phyloP scores from a whole-genome alignment of 208 protist species.

The Leishmania amazonensis region DNA sequence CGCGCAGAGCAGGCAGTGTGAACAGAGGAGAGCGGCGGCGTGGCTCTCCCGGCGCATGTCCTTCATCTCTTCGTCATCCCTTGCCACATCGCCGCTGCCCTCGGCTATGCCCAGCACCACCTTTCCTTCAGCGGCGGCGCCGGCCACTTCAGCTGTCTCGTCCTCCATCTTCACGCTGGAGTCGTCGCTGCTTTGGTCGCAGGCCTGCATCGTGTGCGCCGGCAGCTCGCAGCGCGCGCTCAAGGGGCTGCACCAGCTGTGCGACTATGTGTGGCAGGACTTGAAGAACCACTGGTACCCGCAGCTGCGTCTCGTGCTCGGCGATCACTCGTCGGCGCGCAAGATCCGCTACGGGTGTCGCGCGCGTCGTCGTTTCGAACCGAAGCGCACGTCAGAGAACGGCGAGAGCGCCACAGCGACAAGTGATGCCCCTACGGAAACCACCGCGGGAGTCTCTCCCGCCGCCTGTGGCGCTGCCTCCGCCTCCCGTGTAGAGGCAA shows the following conservation, averaged over 20 bases:
- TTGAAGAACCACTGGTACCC: slow-evolving; percentile 40
- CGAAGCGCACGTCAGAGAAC: neutral
- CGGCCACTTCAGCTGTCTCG: neutral
- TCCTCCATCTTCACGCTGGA: neutral
- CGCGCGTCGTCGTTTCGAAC: neutral
- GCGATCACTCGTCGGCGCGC: slow-evolving; percentile 21
- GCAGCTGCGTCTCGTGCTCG: slow-evolving; percentile 36
- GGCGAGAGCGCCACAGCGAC: neutral
- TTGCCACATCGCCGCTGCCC: neutral
- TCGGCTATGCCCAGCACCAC: neutral
- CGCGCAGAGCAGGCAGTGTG: neutral
- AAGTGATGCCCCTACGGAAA: neutral
- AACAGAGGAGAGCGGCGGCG: neutral
- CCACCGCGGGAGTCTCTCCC: neutral
- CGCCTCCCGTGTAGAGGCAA: too few species aligned
- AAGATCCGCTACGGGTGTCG: neutral
- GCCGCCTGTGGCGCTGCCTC: neutral
- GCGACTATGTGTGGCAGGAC: slow-evolving; percentile 28
- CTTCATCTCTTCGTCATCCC: slow-evolving; percentile 22
- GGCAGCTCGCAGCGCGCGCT: slow-evolving; percentile 12
- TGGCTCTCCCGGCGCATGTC: slow-evolving; percentile 26
- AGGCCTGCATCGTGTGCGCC: slow-evolving; percentile 7
- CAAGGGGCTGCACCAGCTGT: slow-evolving; percentile 13
- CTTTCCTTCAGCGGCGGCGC: neutral
- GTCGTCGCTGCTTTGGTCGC: slow-evolving; percentile 12